phyloP scores from a whole-genome alignment of 2,329 filamentous ascomycete genomes.

The Arthrobotrys pseudoclavata region DNA sequence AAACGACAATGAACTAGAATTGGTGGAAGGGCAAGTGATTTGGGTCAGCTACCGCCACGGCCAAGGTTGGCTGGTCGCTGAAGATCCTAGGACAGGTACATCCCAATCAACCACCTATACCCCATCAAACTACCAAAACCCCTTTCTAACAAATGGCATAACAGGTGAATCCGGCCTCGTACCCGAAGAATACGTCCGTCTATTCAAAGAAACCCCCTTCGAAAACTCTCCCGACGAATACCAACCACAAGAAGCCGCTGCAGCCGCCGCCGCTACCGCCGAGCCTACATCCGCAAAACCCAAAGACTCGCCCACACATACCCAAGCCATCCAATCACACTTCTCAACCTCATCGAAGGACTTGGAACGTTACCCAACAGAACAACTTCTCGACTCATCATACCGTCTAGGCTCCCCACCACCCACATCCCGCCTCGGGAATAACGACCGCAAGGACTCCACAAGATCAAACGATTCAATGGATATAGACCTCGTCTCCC shows the following conservation, averaged over 20 bases:
- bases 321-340: constrained; percentile 68
- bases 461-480: constrained; percentile 52
- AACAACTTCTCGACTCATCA: constrained; percentile 51
- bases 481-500: constrained; percentile 48
- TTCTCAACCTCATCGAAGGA: constrained; percentile 71
- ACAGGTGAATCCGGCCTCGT: constrained; percentile 85
- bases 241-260: constrained; percentile 54
- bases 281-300: constrained; percentile 56
- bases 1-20: constrained; percentile 93
- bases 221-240: constrained; percentile 52
- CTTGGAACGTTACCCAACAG: constrained; percentile 68
- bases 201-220: constrained; percentile 79
- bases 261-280: constrained; percentile 5
- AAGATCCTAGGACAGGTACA: constrained; percentile 85
- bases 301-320: constrained; percentile 64
- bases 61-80: constrained; percentile 96
- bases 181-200: constrained; percentile 93
- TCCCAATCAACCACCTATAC: not conserved
- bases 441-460: constrained; percentile 41
- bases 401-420: constrained; percentile 56
- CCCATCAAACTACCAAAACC: not conserved
- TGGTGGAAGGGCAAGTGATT: constrained; percentile 95
- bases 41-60: constrained; percentile 96
- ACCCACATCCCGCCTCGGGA: constrained; percentile 27
- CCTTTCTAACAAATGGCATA: not conserved